phyloP scores from a whole-genome alignment of 2,329 filamentous ascomycete species.

The Aureobasidium lini region DNA sequence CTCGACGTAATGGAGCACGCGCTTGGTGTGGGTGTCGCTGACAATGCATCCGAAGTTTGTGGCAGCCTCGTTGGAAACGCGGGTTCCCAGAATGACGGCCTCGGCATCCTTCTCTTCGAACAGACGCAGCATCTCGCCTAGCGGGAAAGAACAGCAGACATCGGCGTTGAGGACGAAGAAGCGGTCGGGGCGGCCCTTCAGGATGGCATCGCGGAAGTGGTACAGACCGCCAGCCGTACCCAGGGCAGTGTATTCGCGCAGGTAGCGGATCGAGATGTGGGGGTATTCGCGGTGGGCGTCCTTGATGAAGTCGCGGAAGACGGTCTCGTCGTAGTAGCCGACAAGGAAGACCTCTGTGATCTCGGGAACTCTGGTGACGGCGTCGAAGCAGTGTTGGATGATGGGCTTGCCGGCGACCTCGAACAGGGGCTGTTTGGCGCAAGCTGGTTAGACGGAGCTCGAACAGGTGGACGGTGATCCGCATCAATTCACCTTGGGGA shows the following conservation, averaged over 20 bases:
- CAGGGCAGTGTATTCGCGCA: constrained; percentile 93
- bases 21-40: constrained; percentile 84
- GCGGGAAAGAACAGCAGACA: constrained; percentile 96
- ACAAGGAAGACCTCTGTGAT: constrained; percentile 97
- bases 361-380: constrained; percentile 80
- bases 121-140: constrained; percentile 89
- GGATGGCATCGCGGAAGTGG: constrained; percentile 97
- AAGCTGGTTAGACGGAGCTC: neutral
- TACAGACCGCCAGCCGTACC: constrained; percentile 95
- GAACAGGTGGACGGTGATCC: neutral
- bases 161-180: constrained; percentile 98
- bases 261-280: constrained; percentile 83
- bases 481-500: constrained; percentile 66
- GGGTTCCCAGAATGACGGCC: constrained; percentile 89
- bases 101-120: constrained; percentile 94
- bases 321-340: constrained; percentile 95
- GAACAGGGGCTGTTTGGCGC: constrained; percentile 68
- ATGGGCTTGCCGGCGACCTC: constrained; percentile 97
- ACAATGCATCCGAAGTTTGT: constrained; percentile 98
- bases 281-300: constrained; percentile 78
- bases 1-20: constrained; percentile 97
- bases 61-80: constrained; percentile 83
- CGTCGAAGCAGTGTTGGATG: constrained; percentile 93
- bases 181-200: constrained; percentile 88
- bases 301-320: constrained; percentile 98